These are phyloP conservation scores for Candida mattraensis DNA, from an alignment of 805 yeast species.

Conservation along the genomic window DNA sequence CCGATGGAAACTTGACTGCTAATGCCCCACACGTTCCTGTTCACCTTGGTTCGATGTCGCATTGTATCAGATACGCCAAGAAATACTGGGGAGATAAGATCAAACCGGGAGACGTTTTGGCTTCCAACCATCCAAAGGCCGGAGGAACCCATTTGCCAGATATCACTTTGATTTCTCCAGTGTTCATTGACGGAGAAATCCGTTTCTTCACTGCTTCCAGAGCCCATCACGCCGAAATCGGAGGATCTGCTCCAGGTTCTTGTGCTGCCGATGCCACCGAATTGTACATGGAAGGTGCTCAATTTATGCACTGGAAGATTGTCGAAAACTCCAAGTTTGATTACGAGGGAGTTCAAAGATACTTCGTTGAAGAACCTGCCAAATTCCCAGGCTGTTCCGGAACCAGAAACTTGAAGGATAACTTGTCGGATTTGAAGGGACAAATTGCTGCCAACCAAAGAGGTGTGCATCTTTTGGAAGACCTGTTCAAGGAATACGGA, in stretches of 20 bases:
- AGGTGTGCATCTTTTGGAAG: conserved; percentile 45
- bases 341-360: conserved; percentile 47
- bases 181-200: conserved; percentile 11
- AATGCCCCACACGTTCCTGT: conserved; percentile 14
- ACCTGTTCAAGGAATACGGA: conserved; percentile 44
- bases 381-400: conserved; percentile 53
- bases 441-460: conserved; percentile 51
- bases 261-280: conserved; percentile 15
- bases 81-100: conserved; percentile 11
- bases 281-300: conserved; percentile 47
- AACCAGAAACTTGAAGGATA: conserved; percentile 52
- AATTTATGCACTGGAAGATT: conserved; percentile 48
- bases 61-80: conserved; percentile 11
- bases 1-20: conserved; percentile 13
- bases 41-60: conserved; percentile 14
- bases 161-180: conserved; percentile 11
- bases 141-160: conserved; percentile 13
- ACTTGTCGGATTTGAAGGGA: conserved; percentile 48
- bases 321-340: conserved; percentile 50
- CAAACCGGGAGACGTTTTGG: conserved; percentile 11
- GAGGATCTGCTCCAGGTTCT: conserved; percentile 14
- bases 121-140: conserved; percentile 12
- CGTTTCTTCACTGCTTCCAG: conserved; percentile 13
- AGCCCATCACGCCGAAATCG: conserved; percentile 13
- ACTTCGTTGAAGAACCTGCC: conserved; percentile 50